Percentiles rank a stretch among this genome's conserved stretches.
phyloP scores from a whole-genome alignment of 257 asterid species.

The Nicotiana benthamiana region DNA sequence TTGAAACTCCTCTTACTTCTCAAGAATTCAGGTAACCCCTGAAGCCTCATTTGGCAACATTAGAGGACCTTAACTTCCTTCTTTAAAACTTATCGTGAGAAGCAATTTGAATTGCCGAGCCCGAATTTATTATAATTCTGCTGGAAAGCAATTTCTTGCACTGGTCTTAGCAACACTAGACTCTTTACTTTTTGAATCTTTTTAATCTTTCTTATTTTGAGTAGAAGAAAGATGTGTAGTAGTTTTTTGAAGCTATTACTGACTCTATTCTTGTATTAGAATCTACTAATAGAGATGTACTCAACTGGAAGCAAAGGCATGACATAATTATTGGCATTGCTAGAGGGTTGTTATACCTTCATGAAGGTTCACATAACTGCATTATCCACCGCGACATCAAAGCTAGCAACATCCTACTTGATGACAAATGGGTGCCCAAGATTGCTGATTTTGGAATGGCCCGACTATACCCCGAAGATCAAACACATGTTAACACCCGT shows the following conservation, averaged over 20 bases:
- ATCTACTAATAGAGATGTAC: slow-evolving; percentile 36
- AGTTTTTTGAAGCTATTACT: slow-evolving; percentile 8
- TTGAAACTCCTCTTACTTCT: background rate
- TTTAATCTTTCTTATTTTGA: background rate
- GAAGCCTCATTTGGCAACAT: background rate
- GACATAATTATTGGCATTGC: slow-evolving; percentile 69
- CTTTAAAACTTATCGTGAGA: background rate
- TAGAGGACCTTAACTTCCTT: background rate
- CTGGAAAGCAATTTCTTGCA: background rate
- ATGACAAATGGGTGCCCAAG: slow-evolving; percentile 82
- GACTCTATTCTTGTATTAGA: slow-evolving; percentile 30
- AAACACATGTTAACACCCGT: slow-evolving; percentile 77
- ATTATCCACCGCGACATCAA: slow-evolving; percentile 93
- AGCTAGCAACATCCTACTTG: slow-evolving; percentile 83
- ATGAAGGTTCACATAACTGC: slow-evolving; percentile 67
- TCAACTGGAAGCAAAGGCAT: slow-evolving; percentile 72
- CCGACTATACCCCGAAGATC: slow-evolving; percentile 67
- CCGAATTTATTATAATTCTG: background rate
- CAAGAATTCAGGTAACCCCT: background rate
- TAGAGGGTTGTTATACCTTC: slow-evolving; percentile 83
- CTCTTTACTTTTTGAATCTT: background rate
- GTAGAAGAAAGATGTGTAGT: background rate
- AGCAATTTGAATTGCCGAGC: background rate
- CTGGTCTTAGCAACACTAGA: background rate
- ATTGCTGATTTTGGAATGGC: slow-evolving; percentile 98